phyloP scores from a whole-genome alignment of 2,329 filamentous ascomycete genomes.

The Colletotrichum sublineola region DNA sequence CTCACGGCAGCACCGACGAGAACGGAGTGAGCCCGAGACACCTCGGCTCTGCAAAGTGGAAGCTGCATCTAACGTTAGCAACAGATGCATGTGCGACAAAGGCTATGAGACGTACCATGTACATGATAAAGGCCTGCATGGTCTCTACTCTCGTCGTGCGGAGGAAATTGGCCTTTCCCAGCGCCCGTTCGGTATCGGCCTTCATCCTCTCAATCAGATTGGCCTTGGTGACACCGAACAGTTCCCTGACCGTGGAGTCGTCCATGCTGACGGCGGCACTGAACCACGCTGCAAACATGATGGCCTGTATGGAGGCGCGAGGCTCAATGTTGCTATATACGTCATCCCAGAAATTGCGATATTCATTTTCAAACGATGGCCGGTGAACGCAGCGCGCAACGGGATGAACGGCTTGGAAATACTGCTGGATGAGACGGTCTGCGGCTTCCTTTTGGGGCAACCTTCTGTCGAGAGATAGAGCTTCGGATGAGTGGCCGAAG shows the following conservation, averaged over 20 bases:
- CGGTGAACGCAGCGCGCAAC: conserved; percentile 77
- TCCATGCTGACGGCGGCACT: conserved; percentile 76
- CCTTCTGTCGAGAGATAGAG: conserved; percentile 68
- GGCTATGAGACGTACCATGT: conserved; percentile 67
- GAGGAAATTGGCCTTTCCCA: conserved; percentile 78
- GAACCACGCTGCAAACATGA: conserved; percentile 78
- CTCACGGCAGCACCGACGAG: conserved; percentile 79
- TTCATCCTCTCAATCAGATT: conserved; percentile 73
- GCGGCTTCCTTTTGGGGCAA: conserved; percentile 70
- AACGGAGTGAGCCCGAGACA: conserved; percentile 80
- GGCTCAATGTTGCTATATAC: conserved; percentile 72
- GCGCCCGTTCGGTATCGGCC: conserved; percentile 74
- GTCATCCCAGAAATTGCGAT: conserved; percentile 75
- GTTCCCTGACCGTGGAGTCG: conserved; percentile 62
- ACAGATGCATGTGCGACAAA: neutral
- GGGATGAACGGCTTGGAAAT: conserved; percentile 76
- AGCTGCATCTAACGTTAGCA: conserved; percentile 61
- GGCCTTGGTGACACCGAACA: conserved; percentile 68
- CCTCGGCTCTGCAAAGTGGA: conserved; percentile 77
- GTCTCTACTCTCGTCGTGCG: conserved; percentile 79
- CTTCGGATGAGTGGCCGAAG: conserved; percentile 66
- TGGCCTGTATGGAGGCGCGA: conserved; percentile 72
- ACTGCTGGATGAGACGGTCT: conserved; percentile 74
- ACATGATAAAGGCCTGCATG: conserved; percentile 82
- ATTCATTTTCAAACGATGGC: conserved; percentile 75